Base-by-base conservation (phyloP, 768 basidiomycete genomes). In the Tricholoma saponaceum region DNA sequence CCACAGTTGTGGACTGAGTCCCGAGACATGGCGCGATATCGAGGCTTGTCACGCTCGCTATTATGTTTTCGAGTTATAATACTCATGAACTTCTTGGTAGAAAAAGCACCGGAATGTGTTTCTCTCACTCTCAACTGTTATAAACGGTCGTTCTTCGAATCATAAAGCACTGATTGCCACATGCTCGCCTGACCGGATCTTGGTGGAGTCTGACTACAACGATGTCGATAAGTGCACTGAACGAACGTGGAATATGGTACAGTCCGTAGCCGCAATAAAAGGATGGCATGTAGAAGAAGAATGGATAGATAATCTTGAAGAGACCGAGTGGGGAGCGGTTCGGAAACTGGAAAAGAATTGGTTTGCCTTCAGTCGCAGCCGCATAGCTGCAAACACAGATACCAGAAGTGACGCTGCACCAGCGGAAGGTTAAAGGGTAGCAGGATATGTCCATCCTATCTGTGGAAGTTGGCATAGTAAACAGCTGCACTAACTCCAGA, bases 181-280 rank as follows among this genome's bases (percentile, higher is more conserved):
- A 0, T 89, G 87, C 61, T 74, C 83, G 51, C 72, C 84, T 2
- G 69, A 82, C 58, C 84, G 92, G 22, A 78, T 98, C 25, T 79
- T 98, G 51, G 85, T 85, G 28, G 96, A 99, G 71, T 92, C 90
- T 2, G 96, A 98, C 71, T 89, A 81, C 64, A 79, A 92, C 67
- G 73, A 88, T 59, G 78, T 91, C n/a, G 68, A 79, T 14, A 67
- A 75, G 60, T 83, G 82, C 54, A 77, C 85, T 1, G 60, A 74
- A 32, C 76, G 83, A 56, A 89, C 91, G 5, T 91, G 92, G 87
- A 83, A 86, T 43, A 95, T 96, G 73, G 66, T 93, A 7, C 70
- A 76, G 33, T 82, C 81, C 46, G 76, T 98, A 16, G 88, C 92
- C 3, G 78, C 84, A 33, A 78, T 88, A n/a, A 87, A 84, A 65